A percentile compares a stretch with the other conserved stretches of the same genome.
Evolutionary conservation across 495 filamentous ascomycete species (phyloP).

Genomic region (Talaromyces adpressus): DNA sequence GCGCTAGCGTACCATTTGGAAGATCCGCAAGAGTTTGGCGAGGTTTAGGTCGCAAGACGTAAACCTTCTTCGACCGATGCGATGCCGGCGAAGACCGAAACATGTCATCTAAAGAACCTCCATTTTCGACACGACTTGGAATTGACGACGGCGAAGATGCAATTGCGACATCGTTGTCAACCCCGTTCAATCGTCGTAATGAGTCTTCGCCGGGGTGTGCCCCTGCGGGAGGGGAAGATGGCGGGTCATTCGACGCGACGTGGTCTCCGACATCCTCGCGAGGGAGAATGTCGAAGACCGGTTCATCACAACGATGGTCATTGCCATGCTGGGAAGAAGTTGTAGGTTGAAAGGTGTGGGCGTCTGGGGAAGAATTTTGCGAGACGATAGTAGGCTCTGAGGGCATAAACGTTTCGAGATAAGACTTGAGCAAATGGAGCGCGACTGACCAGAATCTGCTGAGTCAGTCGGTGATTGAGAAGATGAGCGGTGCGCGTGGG

Average conservation of each 20-base stretch:
- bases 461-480: slow-evolving; percentile 31
- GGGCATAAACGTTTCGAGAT: slow-evolving; percentile 77
- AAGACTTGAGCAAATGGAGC: slow-evolving; percentile 24
- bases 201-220: slow-evolving; percentile 9
- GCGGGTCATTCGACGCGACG: slow-evolving; percentile 7
- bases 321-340: slow-evolving; percentile 71
- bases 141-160: slow-evolving; percentile 13
- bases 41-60: slow-evolving; percentile 22
- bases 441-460: slow-evolving; percentile 59
- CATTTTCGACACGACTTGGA: neutral
- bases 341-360: slow-evolving; percentile 28
- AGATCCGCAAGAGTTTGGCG: slow-evolving; percentile 55
- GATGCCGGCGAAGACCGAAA: neutral
- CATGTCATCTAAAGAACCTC: neutral
- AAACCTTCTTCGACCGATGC: slow-evolving; percentile 7
- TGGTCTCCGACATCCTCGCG: slow-evolving; percentile 24
- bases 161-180: slow-evolving; percentile 23
- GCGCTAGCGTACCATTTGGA: slow-evolving; percentile 64
- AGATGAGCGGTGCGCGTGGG: neutral
- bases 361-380: slow-evolving; percentile 42
- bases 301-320: slow-evolving; percentile 30
- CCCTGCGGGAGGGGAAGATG: slow-evolving; percentile 14
- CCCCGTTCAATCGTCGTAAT: slow-evolving; percentile 22
- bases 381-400: slow-evolving; percentile 61
- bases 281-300: slow-evolving; percentile 28